Evolutionary conservation across 2,329 filamentous ascomycete genomes (phyloP).

Genomic region (Colletotrichum costaricense): DNA sequence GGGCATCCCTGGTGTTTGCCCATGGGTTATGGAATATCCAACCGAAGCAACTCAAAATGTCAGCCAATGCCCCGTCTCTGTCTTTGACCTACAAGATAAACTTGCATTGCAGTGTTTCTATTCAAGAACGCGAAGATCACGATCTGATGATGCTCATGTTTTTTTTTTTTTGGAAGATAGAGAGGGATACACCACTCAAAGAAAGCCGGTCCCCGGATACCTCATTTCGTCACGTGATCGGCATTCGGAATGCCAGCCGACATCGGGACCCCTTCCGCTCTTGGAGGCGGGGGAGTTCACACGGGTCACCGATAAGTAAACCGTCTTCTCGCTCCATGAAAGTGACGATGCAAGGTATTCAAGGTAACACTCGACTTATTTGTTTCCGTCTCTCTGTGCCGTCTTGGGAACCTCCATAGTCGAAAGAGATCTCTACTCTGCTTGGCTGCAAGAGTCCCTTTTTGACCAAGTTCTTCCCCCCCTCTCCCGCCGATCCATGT

Average conservation of each 20-base stretch:
- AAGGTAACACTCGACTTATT: slow-evolving; percentile 11
- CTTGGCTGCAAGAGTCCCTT: slow-evolving; percentile 5
- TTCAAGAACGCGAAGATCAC: background rate
- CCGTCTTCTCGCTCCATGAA: slow-evolving; percentile 4
- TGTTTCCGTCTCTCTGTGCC: slow-evolving; percentile 19
- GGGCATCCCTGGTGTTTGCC: background rate
- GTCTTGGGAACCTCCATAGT: background rate
- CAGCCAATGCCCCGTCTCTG: background rate
- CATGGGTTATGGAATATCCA: background rate
- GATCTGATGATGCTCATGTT: background rate
- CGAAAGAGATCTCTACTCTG: slow-evolving; percentile 1
- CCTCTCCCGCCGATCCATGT: slow-evolving; percentile 16
- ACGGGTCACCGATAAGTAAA: background rate
- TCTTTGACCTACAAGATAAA: slow-evolving; percentile 1
- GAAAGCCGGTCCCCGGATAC: background rate
- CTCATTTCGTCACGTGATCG: slow-evolving; percentile 25
- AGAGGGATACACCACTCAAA: background rate
- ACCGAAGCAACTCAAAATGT: background rate
- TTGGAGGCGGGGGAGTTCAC: slow-evolving; percentile 21
- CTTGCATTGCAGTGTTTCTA: background rate
- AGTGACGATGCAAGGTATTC: slow-evolving; percentile 9
- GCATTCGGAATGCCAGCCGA: slow-evolving; percentile 16
- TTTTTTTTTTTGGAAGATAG: background rate
- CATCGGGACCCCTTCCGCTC: slow-evolving; percentile 12
- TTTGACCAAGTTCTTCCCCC: background rate